Evolutionary conservation across 106 monocot genomes (phyloP), one percentile per base, ranked within the genome.

Genomic region (Cymbidium sinense): DNA sequence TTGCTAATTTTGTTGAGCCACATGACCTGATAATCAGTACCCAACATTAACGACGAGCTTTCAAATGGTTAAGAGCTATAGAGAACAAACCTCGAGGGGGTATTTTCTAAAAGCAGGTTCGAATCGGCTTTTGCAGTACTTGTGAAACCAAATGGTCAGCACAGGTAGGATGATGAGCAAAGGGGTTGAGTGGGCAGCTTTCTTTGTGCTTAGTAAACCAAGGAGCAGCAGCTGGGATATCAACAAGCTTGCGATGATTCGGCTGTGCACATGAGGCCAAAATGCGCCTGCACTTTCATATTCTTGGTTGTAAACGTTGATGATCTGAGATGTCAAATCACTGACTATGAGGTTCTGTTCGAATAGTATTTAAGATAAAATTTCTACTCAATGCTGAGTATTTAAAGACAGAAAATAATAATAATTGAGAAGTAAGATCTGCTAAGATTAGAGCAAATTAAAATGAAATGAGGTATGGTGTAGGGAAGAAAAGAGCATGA

Each of bases 241-340:
- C 81, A 89, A 70, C 72, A 93, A 76, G 83, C 91, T 88, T 61
- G 76, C 78, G 25, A 96, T 84, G 75, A 96, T 96, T 39, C 88
- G 93, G 43, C 70, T 78, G 44, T 96, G 91, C 37, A 96, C 84
- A 81, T 89, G 91, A 44, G 96, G 96, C 96, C 96, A 96, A 75
- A 96, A 96, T 80, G 96, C 91, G 58, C 84, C 96, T 31, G 89
- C 91, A 74, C 96, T 96, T 81, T 96, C 96, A 74, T 96, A 96
- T 78, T 96, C 85, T 79, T 96, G 93, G 82, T 91, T 88, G 58
- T 96, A 96, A 31, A 96, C 96, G 81, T 96, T 96, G 30, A 93
- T 96, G 13, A 96, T 94, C 96, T 96, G 87, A n/a, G 74, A 79
- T 70, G 34, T 9, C 37, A 17, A 79, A 85, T 19, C n/a, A 10